Evolutionary conservation across 2,329 filamentous ascomycete genomes (phyloP).

Genomic region (Xylaria sp.): DNA sequence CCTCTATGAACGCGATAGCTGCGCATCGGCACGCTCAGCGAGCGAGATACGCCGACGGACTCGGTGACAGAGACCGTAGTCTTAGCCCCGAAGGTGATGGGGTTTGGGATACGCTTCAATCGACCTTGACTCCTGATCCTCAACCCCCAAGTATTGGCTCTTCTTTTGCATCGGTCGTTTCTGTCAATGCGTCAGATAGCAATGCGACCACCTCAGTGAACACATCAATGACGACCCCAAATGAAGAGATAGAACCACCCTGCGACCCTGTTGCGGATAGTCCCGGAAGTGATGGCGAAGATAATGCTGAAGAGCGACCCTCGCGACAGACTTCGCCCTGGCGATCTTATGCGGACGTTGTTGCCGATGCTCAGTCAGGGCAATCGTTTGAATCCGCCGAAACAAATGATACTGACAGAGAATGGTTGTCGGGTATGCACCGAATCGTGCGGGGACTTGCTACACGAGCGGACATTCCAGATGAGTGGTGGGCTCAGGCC

Average conservation of each 20-base stretch:
- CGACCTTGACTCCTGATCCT: slow-evolving; percentile 80
- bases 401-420: slow-evolving; percentile 34
- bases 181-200: slow-evolving; percentile 50
- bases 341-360: slow-evolving; percentile 52
- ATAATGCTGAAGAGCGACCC: slow-evolving; percentile 41
- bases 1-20: background rate
- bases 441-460: slow-evolving; percentile 73
- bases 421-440: slow-evolving; percentile 68
- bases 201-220: slow-evolving; percentile 51
- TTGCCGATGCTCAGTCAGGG: slow-evolving; percentile 11
- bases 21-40: background rate
- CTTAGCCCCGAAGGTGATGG: slow-evolving; percentile 72
- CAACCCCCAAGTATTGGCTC: slow-evolving; percentile 80
- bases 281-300: slow-evolving; percentile 60
- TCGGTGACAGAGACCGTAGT: slow-evolving; percentile 85
- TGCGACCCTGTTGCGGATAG: slow-evolving; percentile 62
- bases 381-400: slow-evolving; percentile 22
- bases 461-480: slow-evolving; percentile 75
- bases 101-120: slow-evolving; percentile 80
- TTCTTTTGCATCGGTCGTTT: slow-evolving; percentile 75
- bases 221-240: slow-evolving; percentile 52
- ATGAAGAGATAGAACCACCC: slow-evolving; percentile 49
- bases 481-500: slow-evolving; percentile 80
- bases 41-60: slow-evolving; percentile 62
- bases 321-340: slow-evolving; percentile 21